Conservation (phyloP, 805 yeast species). For the Pichia membranifaciens region DNA sequence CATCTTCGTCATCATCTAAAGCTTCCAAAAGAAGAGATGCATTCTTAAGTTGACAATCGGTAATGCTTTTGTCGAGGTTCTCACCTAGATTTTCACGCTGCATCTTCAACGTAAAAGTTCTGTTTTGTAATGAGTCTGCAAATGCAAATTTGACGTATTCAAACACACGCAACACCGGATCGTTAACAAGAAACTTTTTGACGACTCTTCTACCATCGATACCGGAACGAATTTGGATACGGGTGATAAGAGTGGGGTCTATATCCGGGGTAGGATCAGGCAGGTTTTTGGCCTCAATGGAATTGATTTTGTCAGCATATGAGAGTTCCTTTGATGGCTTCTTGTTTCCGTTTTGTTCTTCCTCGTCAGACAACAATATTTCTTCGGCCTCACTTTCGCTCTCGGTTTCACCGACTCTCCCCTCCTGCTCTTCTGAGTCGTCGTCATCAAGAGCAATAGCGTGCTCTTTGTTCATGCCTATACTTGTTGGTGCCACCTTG, state of each 20-base stretch:
- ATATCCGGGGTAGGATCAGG: slow-evolving; percentile 53
- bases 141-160: slow-evolving; percentile 61
- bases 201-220: slow-evolving; percentile 73
- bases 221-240: slow-evolving; percentile 84
- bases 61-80: slow-evolving; percentile 51
- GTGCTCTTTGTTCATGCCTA: slow-evolving; percentile 5
- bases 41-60: slow-evolving; percentile 73
- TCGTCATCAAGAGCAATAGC: slow-evolving; percentile 36
- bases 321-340: slow-evolving; percentile 14
- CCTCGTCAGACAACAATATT: slow-evolving; percentile 9
- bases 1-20: slow-evolving; percentile 28
- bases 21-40: slow-evolving; percentile 73
- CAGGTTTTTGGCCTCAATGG: slow-evolving; percentile 33
- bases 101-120: slow-evolving; percentile 50
- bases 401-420: slow-evolving; percentile 15
- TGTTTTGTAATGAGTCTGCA: slow-evolving; percentile 34
- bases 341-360: slow-evolving; percentile 17
- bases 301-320: slow-evolving; percentile 16
- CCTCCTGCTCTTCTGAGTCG: slow-evolving; percentile 19
- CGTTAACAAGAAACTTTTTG: slow-evolving; percentile 56
- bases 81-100: slow-evolving; percentile 55
- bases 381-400: slow-evolving; percentile 20
- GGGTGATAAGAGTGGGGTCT: slow-evolving; percentile 51
- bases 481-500: slow-evolving; percentile 48
- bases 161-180: slow-evolving; percentile 54